Percentiles rank a stretch among this genome's conserved stretches.
Conservation (phyloP, 345 rosid species). For the Clausena lansium region DNA sequence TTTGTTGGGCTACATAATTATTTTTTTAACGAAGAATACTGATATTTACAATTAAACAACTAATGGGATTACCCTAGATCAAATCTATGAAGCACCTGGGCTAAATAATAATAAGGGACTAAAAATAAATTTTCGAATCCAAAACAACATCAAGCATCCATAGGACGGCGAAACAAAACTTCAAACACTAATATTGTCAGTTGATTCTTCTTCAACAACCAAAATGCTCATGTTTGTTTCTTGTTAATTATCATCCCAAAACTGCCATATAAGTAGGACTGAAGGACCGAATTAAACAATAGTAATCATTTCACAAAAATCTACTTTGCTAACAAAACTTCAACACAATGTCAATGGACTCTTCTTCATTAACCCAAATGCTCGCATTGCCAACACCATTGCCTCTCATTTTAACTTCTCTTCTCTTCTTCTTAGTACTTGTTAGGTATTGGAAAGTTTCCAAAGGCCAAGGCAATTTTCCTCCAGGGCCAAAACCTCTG, state of each 20-base stretch:
- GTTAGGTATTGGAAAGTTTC: background rate
- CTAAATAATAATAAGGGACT: too few relatives aligned
- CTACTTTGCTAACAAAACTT: background rate
- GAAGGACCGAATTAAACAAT: background rate
- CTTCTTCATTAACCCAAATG: background rate
- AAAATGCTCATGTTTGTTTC: background rate
- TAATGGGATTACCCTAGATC: too few relatives aligned
- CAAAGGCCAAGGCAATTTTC: background rate
- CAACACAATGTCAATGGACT: background rate
- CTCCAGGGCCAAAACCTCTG: slow-evolving; percentile 9
- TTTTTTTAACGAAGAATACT: too few relatives aligned
- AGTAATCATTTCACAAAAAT: too few relatives aligned
- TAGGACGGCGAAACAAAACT: too few relatives aligned
- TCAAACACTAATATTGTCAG: too few relatives aligned
- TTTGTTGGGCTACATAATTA: too few relatives aligned
- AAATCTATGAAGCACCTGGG: too few relatives aligned
- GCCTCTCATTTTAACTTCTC: background rate
- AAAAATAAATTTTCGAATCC: too few relatives aligned
- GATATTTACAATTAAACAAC: too few relatives aligned
- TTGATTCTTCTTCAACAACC: too few relatives aligned
- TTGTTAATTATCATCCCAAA: background rate
- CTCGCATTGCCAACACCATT: background rate
- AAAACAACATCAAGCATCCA: too few relatives aligned
- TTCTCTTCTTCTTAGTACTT: slow-evolving; percentile 4
- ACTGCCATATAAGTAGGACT: background rate